These are phyloP conservation scores for Coemansia sp. DNA, from an alignment of 192 early-diverging fungal species.

Conservation along the genomic window DNA sequence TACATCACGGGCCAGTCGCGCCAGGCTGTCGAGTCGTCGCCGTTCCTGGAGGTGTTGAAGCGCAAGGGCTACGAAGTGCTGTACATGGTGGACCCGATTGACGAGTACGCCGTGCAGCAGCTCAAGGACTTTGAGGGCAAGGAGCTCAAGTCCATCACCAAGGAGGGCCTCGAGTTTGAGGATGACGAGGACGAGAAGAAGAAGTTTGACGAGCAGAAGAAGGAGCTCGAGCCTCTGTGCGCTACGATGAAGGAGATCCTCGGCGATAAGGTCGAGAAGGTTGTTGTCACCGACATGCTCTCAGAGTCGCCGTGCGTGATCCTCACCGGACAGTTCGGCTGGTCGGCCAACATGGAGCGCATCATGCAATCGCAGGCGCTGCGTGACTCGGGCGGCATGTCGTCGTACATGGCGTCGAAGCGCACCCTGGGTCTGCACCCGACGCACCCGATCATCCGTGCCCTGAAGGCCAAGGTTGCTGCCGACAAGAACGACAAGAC, in stretches of 20 bases:
- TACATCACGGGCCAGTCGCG: constrained; percentile 97
- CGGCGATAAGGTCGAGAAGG: constrained; percentile 97
- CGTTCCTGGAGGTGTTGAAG: constrained; percentile 98
- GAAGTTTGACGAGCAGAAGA: constrained; percentile 89
- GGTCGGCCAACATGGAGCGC: constrained; percentile 99
- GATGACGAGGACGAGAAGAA: constrained; percentile 99
- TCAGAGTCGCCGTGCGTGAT: constrained; percentile 97
- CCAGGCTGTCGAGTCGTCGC: constrained; percentile 92
- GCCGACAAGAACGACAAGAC: constrained; percentile 99
- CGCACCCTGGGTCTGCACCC: constrained; percentile 99
- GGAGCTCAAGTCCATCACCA: constrained; percentile 96
- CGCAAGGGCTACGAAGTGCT: constrained; percentile 99
- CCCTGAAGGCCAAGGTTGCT: constrained; percentile 88
- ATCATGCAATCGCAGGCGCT: constrained; percentile 99
- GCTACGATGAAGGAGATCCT: constrained; percentile 97
- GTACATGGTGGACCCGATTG: constrained; percentile 99
- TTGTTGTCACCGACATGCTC: constrained; percentile 93
- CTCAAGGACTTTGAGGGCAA: constrained; percentile 99
- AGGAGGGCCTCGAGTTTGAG: constrained; percentile 99
- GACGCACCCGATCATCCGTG: constrained; percentile 90
- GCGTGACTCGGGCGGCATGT: constrained; percentile 97
- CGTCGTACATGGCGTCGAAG: constrained; percentile 99
- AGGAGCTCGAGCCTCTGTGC: constrained; percentile 89
- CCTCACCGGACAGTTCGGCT: constrained; percentile 98
- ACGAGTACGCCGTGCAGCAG: constrained; percentile 98